Evolutionary conservation across 192 early-diverging fungal species (phyloP).

Genomic region (Coemansia sp.): DNA sequence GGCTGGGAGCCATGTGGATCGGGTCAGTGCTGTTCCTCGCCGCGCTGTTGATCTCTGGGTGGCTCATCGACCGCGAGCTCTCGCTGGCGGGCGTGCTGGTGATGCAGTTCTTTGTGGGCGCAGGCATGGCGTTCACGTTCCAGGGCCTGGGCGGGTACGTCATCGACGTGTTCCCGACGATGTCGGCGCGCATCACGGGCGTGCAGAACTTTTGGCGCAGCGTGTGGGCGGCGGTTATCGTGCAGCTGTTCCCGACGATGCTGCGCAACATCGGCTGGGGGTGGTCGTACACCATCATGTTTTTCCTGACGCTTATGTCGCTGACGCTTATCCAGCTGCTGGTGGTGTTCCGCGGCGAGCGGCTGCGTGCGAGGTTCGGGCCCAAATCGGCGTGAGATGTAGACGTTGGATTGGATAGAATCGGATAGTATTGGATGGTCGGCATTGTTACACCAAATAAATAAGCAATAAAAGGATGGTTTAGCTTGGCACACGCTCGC

Average conservation of each 20-base stretch:
- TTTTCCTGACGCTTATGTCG: slow-evolving; percentile 22
- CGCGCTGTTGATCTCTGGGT: slow-evolving; percentile 24
- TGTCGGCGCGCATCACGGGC: slow-evolving; percentile 42
- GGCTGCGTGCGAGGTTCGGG: slow-evolving; percentile 25
- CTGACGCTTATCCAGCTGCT: slow-evolving; percentile 23
- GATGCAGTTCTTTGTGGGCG: slow-evolving; percentile 35
- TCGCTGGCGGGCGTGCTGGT: slow-evolving; percentile 38
- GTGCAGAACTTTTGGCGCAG: slow-evolving; percentile 52
- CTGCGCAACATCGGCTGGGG: slow-evolving; percentile 45
- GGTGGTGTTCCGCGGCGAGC: slow-evolving; percentile 25
- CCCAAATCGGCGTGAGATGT: not conserved
- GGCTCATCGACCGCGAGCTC: slow-evolving; percentile 28
- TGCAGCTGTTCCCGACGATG: slow-evolving; percentile 45
- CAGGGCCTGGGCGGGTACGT: slow-evolving; percentile 41
- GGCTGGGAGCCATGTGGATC: slow-evolving; percentile 34
- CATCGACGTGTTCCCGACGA: slow-evolving; percentile 48
- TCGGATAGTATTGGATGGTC: too few relatives aligned
- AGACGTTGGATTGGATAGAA: too few relatives aligned
- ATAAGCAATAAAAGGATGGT: not conserved
- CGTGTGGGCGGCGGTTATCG: slow-evolving; percentile 37
- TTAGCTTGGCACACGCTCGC: slow-evolving; percentile 8
- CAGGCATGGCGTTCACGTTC: slow-evolving; percentile 45
- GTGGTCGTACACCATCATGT: slow-evolving; percentile 41
- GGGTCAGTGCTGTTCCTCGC: slow-evolving; percentile 31
- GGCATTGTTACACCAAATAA: not conserved